A percentile compares a stretch with the other conserved stretches of the same genome.
These are phyloP conservation scores for Cercospora sp. DNA, from an alignment of 2,329 filamentous ascomycete genomes.

Conservation along the genomic window DNA sequence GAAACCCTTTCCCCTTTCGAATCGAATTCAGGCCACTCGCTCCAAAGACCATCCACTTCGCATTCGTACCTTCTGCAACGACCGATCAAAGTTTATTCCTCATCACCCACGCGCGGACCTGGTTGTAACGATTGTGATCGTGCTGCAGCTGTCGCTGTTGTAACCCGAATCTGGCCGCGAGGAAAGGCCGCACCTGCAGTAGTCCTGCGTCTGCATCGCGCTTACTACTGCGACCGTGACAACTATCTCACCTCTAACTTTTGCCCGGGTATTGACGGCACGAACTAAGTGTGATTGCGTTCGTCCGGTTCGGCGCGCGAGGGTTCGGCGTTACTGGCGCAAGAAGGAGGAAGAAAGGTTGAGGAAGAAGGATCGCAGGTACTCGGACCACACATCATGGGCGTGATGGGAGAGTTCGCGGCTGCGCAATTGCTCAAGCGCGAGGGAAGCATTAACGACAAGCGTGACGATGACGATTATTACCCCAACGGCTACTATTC, in stretches of 20 bases:
- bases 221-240: neutral
- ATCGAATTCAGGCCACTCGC: neutral
- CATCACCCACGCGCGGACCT: neutral
- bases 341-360: neutral
- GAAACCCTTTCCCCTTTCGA: constrained; percentile 2
- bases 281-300: neutral
- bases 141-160: neutral
- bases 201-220: neutral
- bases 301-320: neutral
- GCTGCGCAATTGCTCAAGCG: neutral
- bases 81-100: neutral
- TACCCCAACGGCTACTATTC: neutral
- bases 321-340: neutral
- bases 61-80: neutral
- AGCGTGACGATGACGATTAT: constrained; percentile 2
- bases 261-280: neutral
- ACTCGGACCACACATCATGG: neutral
- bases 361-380: neutral
- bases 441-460: neutral
- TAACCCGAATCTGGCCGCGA: neutral
- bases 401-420: neutral
- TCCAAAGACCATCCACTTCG: neutral
- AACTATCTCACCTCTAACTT: neutral
- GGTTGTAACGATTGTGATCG: neutral
- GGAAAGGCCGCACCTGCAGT: neutral